Conservation (phyloP, 2,329 filamentous ascomycete genomes). For the Trichophyton mentagrophytes region DNA sequence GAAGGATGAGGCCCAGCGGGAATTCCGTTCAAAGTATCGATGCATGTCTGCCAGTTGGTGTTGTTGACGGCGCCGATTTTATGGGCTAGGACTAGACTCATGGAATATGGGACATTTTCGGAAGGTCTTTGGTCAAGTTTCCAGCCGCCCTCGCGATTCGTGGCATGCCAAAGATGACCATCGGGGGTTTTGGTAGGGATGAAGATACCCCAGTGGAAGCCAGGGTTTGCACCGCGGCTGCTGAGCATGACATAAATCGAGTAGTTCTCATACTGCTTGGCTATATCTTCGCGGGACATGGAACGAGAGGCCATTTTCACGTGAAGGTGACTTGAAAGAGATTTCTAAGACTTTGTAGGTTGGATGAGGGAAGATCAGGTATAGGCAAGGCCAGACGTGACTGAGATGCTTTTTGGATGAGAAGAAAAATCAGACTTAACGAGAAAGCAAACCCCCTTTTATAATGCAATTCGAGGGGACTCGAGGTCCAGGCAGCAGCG, state of each 20-base stretch:
- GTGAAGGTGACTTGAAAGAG: neutral
- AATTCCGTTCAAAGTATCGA: neutral
- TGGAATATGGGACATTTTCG: constrained; percentile 4
- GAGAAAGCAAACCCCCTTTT: too few relatives aligned
- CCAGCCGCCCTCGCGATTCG: constrained; percentile 9
- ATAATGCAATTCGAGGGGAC: too few relatives aligned
- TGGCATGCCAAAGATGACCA: constrained; percentile 7
- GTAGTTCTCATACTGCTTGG: constrained; percentile 9
- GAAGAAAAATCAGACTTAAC: too few relatives aligned
- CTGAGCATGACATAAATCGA: constrained; percentile 9
- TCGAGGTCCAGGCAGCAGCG: too few relatives aligned
- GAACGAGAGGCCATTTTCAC: neutral
- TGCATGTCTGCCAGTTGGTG: neutral
- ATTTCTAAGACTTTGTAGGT: too few relatives aligned
- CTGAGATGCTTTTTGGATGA: too few relatives aligned
- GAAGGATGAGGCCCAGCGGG: constrained; percentile 1
- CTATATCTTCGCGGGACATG: neutral
- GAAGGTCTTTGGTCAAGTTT: constrained; percentile 6
- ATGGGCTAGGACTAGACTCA: constrained; percentile 6
- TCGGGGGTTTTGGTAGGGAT: constrained; percentile 3
- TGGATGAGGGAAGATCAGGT: too few relatives aligned
- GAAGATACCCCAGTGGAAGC: constrained; percentile 9
- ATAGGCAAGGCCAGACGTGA: too few relatives aligned
- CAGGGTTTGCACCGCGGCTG: constrained; percentile 6
- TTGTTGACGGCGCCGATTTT: constrained; percentile 6